Evolutionary conservation across 305 asterid species (phyloP), one percentile per base, ranked within the genome.

Genomic region (Salvia sclarea): DNA sequence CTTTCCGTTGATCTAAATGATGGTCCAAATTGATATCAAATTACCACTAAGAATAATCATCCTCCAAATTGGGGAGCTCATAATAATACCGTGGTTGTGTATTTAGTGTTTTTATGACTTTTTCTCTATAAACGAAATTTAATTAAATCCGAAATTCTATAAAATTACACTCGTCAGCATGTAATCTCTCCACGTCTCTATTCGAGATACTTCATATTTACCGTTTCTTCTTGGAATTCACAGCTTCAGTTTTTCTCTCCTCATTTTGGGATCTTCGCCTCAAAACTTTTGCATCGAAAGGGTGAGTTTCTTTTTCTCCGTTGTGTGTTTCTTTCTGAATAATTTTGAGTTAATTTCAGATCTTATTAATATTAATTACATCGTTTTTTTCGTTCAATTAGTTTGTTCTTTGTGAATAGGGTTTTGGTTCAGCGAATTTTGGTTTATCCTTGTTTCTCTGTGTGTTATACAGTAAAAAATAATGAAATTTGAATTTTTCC

Each of bases 201-300:
- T 17, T 70, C 75, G 25, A 8, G 56, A 50, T 3, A 17, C 58
- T 62, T 18, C 43, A 22, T 9, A 40, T 61, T 61, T 43, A 38
- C 56, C 40, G 14, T 21, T 20, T 66, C 54, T 49, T 21, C 58
- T 13, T n/a, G n/a, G 64, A 43, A 17, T 66, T 37, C 67, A 55
- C 28, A 47, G 38, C 38, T 31, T 2, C 54, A 5, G 35, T 22
- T n/a, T 54, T 65, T 4, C n/a, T 12, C 13, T 18, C 22, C 9
- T 6, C 25, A 38, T 22, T 49, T 66, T n/a, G 14, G 41, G 69
- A 47, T 57, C 55, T 38, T 54, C 17, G 30, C 21, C 71, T 54
- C 60, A 21, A 30, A 11, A n/a, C 24, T 7, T 12, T 58, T 35
- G 48, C 68, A 66, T 13, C 64, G 44, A 58, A 66, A 71, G 13